Conservation (phyloP, 768 basidiomycete genomes). For the Boletus sp. region DNA sequence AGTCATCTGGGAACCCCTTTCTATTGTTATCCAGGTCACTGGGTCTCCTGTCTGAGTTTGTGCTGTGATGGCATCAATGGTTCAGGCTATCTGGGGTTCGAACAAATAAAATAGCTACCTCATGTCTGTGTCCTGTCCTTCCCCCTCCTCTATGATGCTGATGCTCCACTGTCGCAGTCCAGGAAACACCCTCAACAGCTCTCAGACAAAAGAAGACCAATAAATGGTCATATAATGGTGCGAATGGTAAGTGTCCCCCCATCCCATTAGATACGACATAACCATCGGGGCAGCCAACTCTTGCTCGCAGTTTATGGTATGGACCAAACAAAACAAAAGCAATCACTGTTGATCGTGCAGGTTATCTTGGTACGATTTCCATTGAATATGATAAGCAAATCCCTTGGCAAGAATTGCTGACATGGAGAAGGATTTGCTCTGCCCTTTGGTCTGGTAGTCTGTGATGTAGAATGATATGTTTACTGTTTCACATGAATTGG, state of each 20-base stretch:
- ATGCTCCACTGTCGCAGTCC: not conserved
- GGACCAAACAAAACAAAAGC: conserved; percentile 30
- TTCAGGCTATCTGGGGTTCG: no score
- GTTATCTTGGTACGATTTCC: not conserved
- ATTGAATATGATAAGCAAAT: conserved; percentile 29
- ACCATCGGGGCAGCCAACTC: conserved; percentile 39
- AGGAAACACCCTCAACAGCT: not conserved
- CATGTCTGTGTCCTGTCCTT: no score
- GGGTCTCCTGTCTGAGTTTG: no score
- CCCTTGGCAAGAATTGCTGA: conserved; percentile 35
- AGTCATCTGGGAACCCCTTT: no score
- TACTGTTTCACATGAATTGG: not conserved
- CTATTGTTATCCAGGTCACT: no score
- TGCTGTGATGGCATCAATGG: no score
- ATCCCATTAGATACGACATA: conserved; percentile 42
- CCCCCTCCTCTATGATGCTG: no score
- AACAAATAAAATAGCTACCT: no score
- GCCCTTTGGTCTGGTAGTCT: conserved; percentile 36
- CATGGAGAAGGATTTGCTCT: not conserved
- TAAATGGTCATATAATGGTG: conserved; percentile 31
- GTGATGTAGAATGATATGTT: conserved; percentile 30
- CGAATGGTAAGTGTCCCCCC: conserved; percentile 36
- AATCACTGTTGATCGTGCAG: conserved; percentile 24
- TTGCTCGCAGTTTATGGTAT: conserved; percentile 36
- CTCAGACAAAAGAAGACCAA: not conserved